Conservation (phyloP, 1,139 yeast genomes). For the Wickerhamomyces sp. region DNA sequence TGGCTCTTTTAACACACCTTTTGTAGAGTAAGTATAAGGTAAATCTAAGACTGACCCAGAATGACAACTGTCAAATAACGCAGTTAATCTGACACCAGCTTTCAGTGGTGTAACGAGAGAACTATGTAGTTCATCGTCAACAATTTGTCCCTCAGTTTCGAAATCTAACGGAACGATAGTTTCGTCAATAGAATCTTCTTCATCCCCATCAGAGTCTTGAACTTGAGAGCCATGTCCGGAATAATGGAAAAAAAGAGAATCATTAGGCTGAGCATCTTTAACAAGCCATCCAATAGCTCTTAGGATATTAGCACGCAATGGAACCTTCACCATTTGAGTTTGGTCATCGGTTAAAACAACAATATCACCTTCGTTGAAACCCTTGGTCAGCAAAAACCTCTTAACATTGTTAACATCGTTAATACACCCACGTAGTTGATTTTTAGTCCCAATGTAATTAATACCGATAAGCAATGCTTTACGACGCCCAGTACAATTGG, state of each 20-base stretch:
- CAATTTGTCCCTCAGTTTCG: conserved; percentile 64
- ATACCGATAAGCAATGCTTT: conserved; percentile 87
- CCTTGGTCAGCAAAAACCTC: conserved; percentile 50
- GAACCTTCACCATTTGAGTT: conserved; percentile 58
- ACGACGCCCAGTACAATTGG: conserved; percentile 69
- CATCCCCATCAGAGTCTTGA: conserved; percentile 81
- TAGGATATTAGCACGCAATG: conserved; percentile 73
- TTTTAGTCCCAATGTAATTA: conserved; percentile 71
- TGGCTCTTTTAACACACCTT: conserved; percentile 88
- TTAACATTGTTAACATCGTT: conserved; percentile 73
- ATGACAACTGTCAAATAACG: conserved; percentile 89
- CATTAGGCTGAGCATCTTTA: conserved; percentile 75
- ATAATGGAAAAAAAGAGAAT: conserved; percentile 79
- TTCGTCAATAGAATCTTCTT: conserved; percentile 85
- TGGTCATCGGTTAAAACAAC: conserved; percentile 81
- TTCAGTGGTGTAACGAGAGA: conserved; percentile 75
- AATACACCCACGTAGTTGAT: conserved; percentile 79
- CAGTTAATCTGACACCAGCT: conserved; percentile 82
- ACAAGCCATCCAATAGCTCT: conserved; percentile 94
- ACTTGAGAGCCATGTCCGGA: conserved; percentile 94
- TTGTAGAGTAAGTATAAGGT: conserved; percentile 86
- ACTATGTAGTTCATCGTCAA: conserved; percentile 83
- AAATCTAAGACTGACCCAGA: conserved; percentile 88
- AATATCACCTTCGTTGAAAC: conserved; percentile 73
- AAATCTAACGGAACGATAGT: conserved; percentile 91